Conservation (phyloP, 1,284 basidiomycete genomes). For the Austropuccinia psidii region DNA sequence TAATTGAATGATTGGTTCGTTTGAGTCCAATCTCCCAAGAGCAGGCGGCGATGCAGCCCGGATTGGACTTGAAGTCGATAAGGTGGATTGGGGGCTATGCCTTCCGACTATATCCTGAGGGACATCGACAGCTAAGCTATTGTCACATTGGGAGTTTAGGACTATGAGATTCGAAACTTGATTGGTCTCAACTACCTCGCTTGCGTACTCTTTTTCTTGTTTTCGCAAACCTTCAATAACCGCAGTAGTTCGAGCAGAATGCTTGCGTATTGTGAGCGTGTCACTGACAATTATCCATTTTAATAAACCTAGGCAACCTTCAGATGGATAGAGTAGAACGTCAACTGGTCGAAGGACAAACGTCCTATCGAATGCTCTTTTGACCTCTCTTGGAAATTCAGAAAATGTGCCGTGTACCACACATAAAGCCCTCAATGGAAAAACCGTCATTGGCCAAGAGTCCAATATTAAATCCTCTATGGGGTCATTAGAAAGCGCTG, state of each 20-base stretch:
- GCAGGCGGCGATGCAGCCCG: too few relatives aligned
- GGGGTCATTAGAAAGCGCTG: slow-evolving; percentile 33
- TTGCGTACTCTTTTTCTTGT: too few relatives aligned
- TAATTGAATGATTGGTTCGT: too few relatives aligned
- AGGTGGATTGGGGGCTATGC: too few relatives aligned
- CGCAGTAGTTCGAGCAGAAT: slow-evolving; percentile 4
- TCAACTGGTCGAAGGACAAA: slow-evolving; percentile 33
- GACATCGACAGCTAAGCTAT: too few relatives aligned
- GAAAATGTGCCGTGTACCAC: slow-evolving; percentile 29
- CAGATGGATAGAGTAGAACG: slow-evolving; percentile 19
- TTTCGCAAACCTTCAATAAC: slow-evolving; percentile 14
- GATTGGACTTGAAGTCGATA: too few relatives aligned
- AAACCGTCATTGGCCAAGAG: background rate
- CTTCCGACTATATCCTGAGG: too few relatives aligned
- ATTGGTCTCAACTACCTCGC: too few relatives aligned
- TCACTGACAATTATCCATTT: slow-evolving; percentile 37
- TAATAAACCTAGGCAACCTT: slow-evolving; percentile 34
- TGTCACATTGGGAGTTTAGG: too few relatives aligned
- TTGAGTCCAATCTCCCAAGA: too few relatives aligned
- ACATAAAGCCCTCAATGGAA: slow-evolving; percentile 18
- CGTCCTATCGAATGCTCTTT: slow-evolving; percentile 32
- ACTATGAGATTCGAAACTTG: too few relatives aligned
- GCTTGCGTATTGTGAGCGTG: slow-evolving; percentile 29
- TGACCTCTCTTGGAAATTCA: slow-evolving; percentile 21
- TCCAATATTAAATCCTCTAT: slow-evolving; percentile 27